Base-by-base conservation (phyloP, 2,329 filamentous ascomycete species). In the Aspergillus udagawae region DNA sequence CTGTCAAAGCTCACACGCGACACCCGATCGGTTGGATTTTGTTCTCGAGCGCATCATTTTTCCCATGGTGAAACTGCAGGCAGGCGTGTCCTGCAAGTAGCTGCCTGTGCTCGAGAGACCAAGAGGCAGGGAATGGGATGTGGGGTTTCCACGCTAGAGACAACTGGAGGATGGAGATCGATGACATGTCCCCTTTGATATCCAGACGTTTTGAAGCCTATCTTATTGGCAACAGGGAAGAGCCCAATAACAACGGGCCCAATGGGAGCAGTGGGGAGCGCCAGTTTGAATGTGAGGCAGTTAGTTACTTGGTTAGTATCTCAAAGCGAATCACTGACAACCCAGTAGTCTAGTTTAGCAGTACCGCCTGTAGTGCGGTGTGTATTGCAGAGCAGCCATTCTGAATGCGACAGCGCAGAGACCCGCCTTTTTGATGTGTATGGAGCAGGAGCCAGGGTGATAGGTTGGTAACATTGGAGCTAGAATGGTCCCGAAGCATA, bases 111-210 rank as follows among this genome's bases (percentile, higher is more conserved):
- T 23, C 21, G 44, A 25, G n/a, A 35, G 51, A 50, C 56, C 54
- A 55, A 53, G 60, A 55, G 45, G 53, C 51, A 55, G 49, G 52
- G 32, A 38, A 38, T 7, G 17, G 32, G 50, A 55, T 48, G 60
- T 66, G 64, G 64, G 61, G 61, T 54, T 32, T 23, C 29, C 44
- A 49, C 47, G 20, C 53, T 35, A 55, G 61, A 53, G 49, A 54
- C 56, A 55, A 60, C 53, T 62, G 52, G 61, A 60, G 62, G 61
- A 50, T 54, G 49, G 38, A 54, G 59, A 60, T 59, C 58, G 63
- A 63, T 66, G 65, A 66, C 63, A 65, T 67, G 65, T 65, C 61
- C 54, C 59, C 53, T 51, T 53, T 53, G 56, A 55, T 60, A 58
- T 59, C 64, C 64, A 63, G 57, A 65, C 60, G 55, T 59, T 60